Evolutionary conservation across 73 alveolate genomes (phyloP).

Genomic region (Blepharisma stoltei): DNA sequence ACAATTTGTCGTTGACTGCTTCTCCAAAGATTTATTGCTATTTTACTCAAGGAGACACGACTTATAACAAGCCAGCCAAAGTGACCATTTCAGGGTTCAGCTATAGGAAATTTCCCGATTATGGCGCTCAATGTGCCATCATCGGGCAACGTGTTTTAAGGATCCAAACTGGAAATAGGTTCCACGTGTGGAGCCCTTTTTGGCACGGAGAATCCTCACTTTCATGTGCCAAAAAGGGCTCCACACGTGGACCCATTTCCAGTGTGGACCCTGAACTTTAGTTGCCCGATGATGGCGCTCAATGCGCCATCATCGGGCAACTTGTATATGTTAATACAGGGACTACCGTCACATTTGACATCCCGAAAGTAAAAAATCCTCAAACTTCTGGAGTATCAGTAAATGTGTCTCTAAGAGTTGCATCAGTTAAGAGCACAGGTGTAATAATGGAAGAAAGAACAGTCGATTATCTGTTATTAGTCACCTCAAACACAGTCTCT

Average conservation of each 20-base stretch:
- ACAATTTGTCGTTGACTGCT: neutral
- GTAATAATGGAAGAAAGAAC: constrained; percentile 6
- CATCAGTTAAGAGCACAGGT: neutral
- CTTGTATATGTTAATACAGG: neutral
- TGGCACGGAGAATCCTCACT: too few relatives aligned
- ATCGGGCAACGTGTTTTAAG: too few relatives aligned
- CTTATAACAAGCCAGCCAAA: constrained; percentile 22
- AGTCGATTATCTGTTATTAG: neutral
- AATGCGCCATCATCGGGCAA: too few relatives aligned
- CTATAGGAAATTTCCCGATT: too few relatives aligned
- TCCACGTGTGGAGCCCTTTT: too few relatives aligned
- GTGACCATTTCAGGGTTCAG: constrained; percentile 8
- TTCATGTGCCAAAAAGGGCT: too few relatives aligned
- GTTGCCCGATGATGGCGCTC: too few relatives aligned
- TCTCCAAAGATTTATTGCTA: neutral
- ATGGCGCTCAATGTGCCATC: too few relatives aligned
- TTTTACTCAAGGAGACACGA: constrained; percentile 10
- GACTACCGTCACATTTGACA: neutral
- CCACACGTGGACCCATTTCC: too few relatives aligned
- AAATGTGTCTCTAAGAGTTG: constrained; percentile 3
- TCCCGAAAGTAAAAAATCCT: neutral
- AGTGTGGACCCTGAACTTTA: too few relatives aligned
- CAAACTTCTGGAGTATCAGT: neutral
- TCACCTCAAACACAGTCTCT: neutral
- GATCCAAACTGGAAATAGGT: too few relatives aligned